These are phyloP conservation scores for Hevea brasiliensis DNA, from an alignment of 345 rosid genomes.

Conservation along the genomic window DNA sequence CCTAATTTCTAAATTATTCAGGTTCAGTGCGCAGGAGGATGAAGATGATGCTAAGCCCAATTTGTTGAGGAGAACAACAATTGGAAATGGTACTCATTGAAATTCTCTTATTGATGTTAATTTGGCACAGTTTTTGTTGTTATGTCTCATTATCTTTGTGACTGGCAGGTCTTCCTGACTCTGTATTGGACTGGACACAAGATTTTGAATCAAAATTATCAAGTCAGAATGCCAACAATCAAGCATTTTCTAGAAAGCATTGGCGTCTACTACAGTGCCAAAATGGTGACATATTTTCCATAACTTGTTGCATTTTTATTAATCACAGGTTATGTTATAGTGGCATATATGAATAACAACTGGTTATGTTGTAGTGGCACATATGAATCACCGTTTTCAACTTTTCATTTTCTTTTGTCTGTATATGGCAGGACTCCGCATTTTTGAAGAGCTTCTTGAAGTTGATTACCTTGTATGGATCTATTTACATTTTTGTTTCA, in stretches of 20 bases:
- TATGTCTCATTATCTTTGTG: slow-evolving; percentile 27
- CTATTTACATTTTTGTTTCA: slow-evolving; percentile 25
- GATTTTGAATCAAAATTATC: slow-evolving; percentile 73
- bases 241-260: slow-evolving; percentile 92
- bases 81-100: slow-evolving; percentile 76
- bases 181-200: slow-evolving; percentile 83
- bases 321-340: slow-evolving; percentile 8
- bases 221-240: slow-evolving; percentile 70
- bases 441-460: slow-evolving; percentile 98
- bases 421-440: slow-evolving; percentile 81
- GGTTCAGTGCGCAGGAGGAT: slow-evolving; percentile 89
- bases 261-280: slow-evolving; percentile 99
- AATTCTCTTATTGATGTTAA: slow-evolving; percentile 18
- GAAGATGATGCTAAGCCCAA: slow-evolving; percentile 62
- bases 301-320: background rate
- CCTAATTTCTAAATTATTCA: slow-evolving; percentile 23
- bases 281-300: slow-evolving; percentile 60
- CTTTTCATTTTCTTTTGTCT: slow-evolving; percentile 12
- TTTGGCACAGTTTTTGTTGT: slow-evolving; percentile 21
- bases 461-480: slow-evolving; percentile 92
- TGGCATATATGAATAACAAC: background rate
- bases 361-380: slow-evolving; percentile 12
- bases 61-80: slow-evolving; percentile 80
- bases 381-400: slow-evolving; percentile 10
- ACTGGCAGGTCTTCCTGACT: slow-evolving; percentile 82